Base-by-base conservation (phyloP, 169 alveolate species). In the Cyclospora cayetanensis region DNA sequence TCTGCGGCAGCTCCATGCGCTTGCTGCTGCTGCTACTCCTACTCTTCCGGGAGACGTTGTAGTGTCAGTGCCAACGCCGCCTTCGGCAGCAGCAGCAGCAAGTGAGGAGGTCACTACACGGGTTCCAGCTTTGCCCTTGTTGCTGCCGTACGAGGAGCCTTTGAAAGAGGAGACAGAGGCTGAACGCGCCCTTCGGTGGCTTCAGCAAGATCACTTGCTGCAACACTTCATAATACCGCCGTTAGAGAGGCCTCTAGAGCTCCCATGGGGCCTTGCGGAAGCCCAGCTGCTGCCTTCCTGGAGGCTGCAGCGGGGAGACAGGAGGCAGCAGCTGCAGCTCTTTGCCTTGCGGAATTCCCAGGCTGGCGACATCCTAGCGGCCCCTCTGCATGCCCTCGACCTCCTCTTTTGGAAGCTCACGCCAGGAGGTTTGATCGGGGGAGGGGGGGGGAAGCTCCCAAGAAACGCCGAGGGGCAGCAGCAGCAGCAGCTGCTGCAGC, bases 361-460 rank as follows among this genome's bases (percentile, higher is more conserved):
- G 5, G 86, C 76, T 20, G 86, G 76, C 34, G 92, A 87, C 86
- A 66, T 77, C 0, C 27, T 87, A 42, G 86, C 66, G 46, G 92
- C 92, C 43, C 76, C 79, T 60, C 37, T 87, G 92, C 92, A 87
- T 70, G 92, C 92, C 20, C 25, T 87, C 15, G 92, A 87, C 34
- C 22, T 87, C 55, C 92, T 87, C n/a, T 43, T 42, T 34, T 74
- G 85, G 20, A 74, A 74, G 39, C 4, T 74, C 22, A 27, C 37
- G 34, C 65, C 85, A 4, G 80, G 80, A 41, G 80, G 53, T 50
- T 50, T 68, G 7, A 7, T 39, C 31, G 31, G 52, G 46, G 82
- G 52, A 11, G 82, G 31, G 52, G 52, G 52, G 12, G 41, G 60
- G 60, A 15, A 15, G 7, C 15, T 46, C 15, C 15, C 60, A 11